Evolutionary conservation across 2,329 filamentous ascomycete species (phyloP), one percentile per base, ranked within the genome.

Genomic region (Monilinia vaccinii-corymbosi): DNA sequence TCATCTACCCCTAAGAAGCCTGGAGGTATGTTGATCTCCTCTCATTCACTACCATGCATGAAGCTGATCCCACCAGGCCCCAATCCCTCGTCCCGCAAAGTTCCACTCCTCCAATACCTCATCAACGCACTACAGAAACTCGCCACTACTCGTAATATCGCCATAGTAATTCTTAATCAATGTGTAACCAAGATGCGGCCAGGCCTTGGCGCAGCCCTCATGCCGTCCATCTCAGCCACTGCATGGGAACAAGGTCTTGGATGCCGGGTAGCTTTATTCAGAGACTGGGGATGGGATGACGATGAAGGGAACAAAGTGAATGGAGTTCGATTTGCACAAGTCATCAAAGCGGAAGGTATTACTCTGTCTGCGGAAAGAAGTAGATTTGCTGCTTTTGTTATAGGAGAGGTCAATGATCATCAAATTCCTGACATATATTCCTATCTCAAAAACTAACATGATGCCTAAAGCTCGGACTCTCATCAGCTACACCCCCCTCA

Each of bases 231-330:
- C 63, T 87, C 87, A 60, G 85, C 88, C 16, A 79, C 79, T 23
- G 83, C 88, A 46, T 97, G 92, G 92, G 91, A 96, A 62, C 84
- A 83, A 64, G 87, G 85, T 36, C 77, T 96, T 42, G 82, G 84
- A 63, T 88, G 84, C 46, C 81, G 91, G 58, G 72, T 96, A 62
- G 86, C 87, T 28, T 73, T 96, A 38, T 96, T 94, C 72, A 81
- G 88, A 68, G 90, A 96, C 74, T 92, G 83, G 81, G 80, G 77
- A 63, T 82, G 79, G 74, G 73, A 75, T 56, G 74, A 74, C 48
- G 73, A 72, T 25, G 63, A 68, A 21, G 62, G 64, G 42, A 72
- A 77, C 77, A 64, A 71, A 79, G 52, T 79, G 79, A 61, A 79
- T 84, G 78, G 79, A 65, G 73, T 82, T 47, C 79, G 82, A 60